These are phyloP conservation scores for Ophiocordyceps polyrhachis-furcata DNA, from an alignment of 2,329 filamentous ascomycete species.

Conservation along the genomic window DNA sequence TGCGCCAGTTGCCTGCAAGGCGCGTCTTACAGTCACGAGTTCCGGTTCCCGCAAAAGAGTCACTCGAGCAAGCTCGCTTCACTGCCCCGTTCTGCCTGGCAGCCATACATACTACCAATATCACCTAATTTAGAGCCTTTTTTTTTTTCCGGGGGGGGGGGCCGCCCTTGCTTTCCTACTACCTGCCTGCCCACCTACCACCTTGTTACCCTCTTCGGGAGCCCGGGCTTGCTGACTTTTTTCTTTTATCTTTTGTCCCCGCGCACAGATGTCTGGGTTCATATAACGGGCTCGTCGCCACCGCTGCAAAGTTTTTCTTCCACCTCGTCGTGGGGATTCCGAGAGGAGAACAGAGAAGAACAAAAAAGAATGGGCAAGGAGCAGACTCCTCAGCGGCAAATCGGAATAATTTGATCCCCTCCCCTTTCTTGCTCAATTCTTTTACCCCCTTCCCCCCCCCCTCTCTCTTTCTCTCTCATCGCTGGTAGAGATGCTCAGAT, in stretches of 20 bases:
- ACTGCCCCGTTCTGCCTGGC: neutral
- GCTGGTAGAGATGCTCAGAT: constrained; percentile 22
- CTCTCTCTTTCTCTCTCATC: neutral
- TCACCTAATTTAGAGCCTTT: neutral
- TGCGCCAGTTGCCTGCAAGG: neutral
- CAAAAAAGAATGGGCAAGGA: neutral
- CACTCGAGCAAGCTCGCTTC: neutral
- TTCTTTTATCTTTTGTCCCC: neutral
- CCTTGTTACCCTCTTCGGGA: neutral
- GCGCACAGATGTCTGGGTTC: neutral
- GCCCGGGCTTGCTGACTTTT: neutral
- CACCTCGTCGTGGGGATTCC: neutral
- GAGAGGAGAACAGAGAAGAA: neutral
- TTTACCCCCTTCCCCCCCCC: too few species aligned
- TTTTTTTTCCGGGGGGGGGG: too few species aligned
- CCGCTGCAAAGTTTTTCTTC: neutral
- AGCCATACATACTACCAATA: too few species aligned
- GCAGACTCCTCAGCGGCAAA: neutral
- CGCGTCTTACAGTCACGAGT: neutral
- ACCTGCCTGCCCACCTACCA: too few species aligned
- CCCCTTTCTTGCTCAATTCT: neutral
- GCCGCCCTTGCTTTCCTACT: too few species aligned
- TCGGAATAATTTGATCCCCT: neutral
- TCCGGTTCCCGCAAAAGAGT: neutral
- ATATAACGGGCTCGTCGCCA: neutral